Percentiles rank a stretch among this genome's conserved stretches.
These are phyloP conservation scores for Hymenotorrendiella dingleyae DNA, from an alignment of 2,329 filamentous ascomycete genomes.

Conservation along the genomic window DNA sequence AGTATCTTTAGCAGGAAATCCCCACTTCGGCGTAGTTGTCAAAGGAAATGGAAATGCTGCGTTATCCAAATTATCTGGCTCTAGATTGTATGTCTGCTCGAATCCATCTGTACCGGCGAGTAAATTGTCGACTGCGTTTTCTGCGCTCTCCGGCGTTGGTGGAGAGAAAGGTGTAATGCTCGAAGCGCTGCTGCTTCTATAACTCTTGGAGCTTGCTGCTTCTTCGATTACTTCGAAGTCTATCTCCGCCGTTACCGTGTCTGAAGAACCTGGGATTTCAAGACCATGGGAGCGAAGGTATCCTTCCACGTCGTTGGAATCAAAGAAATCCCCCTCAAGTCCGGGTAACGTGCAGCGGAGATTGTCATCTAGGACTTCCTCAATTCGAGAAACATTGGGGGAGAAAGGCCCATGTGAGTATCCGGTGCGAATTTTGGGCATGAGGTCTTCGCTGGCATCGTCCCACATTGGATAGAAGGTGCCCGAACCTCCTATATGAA, in stretches of 20 bases:
- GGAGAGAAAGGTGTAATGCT: slow-evolving; percentile 12
- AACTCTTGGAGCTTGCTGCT: slow-evolving; percentile 7
- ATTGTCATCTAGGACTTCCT: slow-evolving; percentile 39
- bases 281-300: slow-evolving; percentile 63
- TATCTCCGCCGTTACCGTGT: slow-evolving; percentile 55
- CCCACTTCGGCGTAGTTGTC: too few species aligned
- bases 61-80: slow-evolving; percentile 11
- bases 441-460: slow-evolving; percentile 21
- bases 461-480: slow-evolving; percentile 49
- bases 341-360: slow-evolving; percentile 52
- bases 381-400: slow-evolving; percentile 34
- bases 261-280: slow-evolving; percentile 52
- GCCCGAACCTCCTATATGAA: slow-evolving; percentile 62
- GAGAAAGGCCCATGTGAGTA: slow-evolving; percentile 46
- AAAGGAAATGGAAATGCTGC: slow-evolving; percentile 19
- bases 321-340: slow-evolving; percentile 71
- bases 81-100: slow-evolving; percentile 3
- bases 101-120: background rate
- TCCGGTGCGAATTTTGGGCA: slow-evolving; percentile 29
- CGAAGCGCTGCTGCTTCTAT: slow-evolving; percentile 11
- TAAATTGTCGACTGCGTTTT: slow-evolving; percentile 2
- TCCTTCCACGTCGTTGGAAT: slow-evolving; percentile 68
- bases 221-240: slow-evolving; percentile 28
- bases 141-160: slow-evolving; percentile 20
- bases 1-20: slow-evolving; percentile 10